Evolutionary conservation across 192 early-diverging fungal genomes (phyloP).

Genomic region (Glomus cerebriforme): DNA sequence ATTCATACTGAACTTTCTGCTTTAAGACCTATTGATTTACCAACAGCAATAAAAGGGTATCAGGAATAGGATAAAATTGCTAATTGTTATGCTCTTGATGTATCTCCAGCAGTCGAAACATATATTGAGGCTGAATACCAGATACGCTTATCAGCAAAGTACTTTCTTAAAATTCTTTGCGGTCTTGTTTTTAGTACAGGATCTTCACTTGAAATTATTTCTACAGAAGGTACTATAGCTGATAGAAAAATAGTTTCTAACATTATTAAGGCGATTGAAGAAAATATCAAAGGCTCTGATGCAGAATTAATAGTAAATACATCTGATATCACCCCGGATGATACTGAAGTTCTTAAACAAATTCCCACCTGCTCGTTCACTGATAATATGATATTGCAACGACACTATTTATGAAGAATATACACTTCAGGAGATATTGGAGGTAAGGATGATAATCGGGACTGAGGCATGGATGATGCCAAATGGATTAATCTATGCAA

Average conservation of each 20-base stretch:
- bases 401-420: conserved; percentile 24
- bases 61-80: conserved; percentile 20
- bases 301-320: conserved; percentile 27
- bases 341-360: conserved; percentile 29
- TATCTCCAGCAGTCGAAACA: conserved; percentile 17
- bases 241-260: conserved; percentile 8
- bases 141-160: conserved; percentile 26
- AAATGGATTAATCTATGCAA: conserved; percentile 29
- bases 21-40: conserved; percentile 25
- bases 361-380: conserved; percentile 16
- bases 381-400: conserved; percentile 25
- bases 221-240: conserved; percentile 7
- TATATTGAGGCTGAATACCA: conserved; percentile 32
- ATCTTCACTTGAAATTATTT: conserved; percentile 20
- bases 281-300: conserved; percentile 18
- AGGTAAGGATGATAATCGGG: conserved; percentile 16
- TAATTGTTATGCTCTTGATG: conserved; percentile 19
- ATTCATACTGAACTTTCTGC: conserved; percentile 24
- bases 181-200: conserved; percentile 25
- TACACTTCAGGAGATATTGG: conserved; percentile 29
- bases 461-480: conserved; percentile 28
- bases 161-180: conserved; percentile 28
- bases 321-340: conserved; percentile 14
- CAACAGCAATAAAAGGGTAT: conserved; percentile 20
- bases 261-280: conserved; percentile 23